Percentiles rank a stretch among this genome's conserved stretches.
These are phyloP conservation scores for Eucalyptus curtisii DNA, from an alignment of 345 rosid genomes.

Conservation along the genomic window DNA sequence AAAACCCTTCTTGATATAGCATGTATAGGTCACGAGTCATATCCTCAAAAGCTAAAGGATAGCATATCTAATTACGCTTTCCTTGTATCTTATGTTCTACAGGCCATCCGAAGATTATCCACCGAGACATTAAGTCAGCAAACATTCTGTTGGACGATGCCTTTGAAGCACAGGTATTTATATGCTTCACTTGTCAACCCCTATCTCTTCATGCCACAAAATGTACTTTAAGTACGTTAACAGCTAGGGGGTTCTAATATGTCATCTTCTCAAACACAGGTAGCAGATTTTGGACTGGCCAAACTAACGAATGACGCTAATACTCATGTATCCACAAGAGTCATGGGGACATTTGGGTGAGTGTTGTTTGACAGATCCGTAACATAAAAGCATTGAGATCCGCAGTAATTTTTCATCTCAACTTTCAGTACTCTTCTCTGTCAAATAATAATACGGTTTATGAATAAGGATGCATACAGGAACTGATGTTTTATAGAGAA, in stretches of 20 bases:
- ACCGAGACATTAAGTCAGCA: constrained; percentile 89
- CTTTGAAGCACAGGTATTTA: constrained; percentile 77
- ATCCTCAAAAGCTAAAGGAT: background rate
- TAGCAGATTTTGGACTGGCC: constrained; percentile 98
- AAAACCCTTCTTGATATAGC: background rate
- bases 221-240: background rate
- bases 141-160: constrained; percentile 73
- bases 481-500: background rate
- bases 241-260: background rate
- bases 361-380: constrained; percentile 14
- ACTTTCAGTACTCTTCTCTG: background rate
- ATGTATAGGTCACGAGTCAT: background rate
- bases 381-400: background rate
- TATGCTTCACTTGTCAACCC: background rate
- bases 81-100: background rate
- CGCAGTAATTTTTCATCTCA: background rate
- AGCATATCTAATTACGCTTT: background rate
- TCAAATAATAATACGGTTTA: background rate
- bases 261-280: constrained; percentile 23
- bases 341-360: constrained; percentile 98
- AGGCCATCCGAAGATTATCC: constrained; percentile 96
- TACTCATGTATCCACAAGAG: constrained; percentile 97
- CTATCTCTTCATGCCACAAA: background rate
- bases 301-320: constrained; percentile 67
- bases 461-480: background rate